These are phyloP conservation scores for Aspergillus tamarii DNA, from an alignment of 2,329 filamentous ascomycete genomes.

Conservation along the genomic window DNA sequence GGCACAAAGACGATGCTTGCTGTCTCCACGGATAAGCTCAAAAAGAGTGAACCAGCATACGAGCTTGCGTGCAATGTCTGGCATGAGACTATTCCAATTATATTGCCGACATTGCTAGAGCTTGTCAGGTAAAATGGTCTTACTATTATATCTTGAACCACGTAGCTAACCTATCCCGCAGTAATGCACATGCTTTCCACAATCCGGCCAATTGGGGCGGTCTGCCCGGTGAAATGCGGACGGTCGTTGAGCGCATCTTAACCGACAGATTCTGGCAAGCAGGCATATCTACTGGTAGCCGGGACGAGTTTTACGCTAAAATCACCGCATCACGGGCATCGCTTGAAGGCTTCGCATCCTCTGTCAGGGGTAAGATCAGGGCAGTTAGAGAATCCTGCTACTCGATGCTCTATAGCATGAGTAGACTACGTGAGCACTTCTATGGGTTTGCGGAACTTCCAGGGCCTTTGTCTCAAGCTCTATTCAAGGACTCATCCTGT, in stretches of 20 bases:
- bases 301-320: constrained; percentile 93
- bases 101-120: constrained; percentile 83
- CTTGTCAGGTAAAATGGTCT: constrained; percentile 65
- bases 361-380: constrained; percentile 83
- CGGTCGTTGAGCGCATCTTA: constrained; percentile 78
- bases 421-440: constrained; percentile 81
- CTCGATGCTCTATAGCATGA: constrained; percentile 92
- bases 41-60: constrained; percentile 72
- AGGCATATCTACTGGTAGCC: constrained; percentile 91
- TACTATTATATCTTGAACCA: neutral
- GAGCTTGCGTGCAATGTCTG: constrained; percentile 79
- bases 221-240: constrained; percentile 73
- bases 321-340: constrained; percentile 87
- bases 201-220: constrained; percentile 82
- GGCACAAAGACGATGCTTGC: constrained; percentile 90
- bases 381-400: constrained; percentile 93
- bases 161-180: constrained; percentile 37
- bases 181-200: constrained; percentile 88
- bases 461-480: constrained; percentile 76
- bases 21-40: constrained; percentile 86
- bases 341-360: constrained; percentile 90
- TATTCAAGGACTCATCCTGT: constrained; percentile 80
- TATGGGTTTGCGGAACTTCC: constrained; percentile 88
- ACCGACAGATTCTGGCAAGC: constrained; percentile 98
- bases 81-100: constrained; percentile 77